Base-by-base conservation (phyloP, 192 early-diverging fungal species). In the Umbelopsis sp. region DNA sequence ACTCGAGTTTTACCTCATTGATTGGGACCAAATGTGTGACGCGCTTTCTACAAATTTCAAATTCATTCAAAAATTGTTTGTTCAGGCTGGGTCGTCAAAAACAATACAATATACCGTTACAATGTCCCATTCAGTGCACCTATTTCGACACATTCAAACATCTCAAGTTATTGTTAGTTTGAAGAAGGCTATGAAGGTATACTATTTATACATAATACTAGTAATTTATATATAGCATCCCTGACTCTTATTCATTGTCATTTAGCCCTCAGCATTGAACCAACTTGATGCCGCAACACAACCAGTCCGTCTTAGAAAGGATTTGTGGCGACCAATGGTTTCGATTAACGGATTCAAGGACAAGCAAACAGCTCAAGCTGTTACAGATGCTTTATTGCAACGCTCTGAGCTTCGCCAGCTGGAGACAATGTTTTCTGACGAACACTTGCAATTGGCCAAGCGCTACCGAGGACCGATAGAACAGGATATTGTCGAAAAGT, bases 101-200 rank as follows among this genome's bases (percentile, higher is more conserved):
- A 41, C 38, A 41, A 41, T 41, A 41, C 38, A 70, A 25, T 26
- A 70, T 54, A 54, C 25, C 32, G 45, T 47, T 53, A 31, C 71
- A 32, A 72, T 82, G 71, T 25, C 45, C 9, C 25, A 17, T 43
- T 36, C 45, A n/a, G 75, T 86, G 20, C 82, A 86, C 50, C 77
- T 86, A 70, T 86, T 80, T 69, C 80, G 85, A 45, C 82, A 86
- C 50, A 77, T 86, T 59, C 85, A 86, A 52, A 83, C 85, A 29
- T 74, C 81, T 1, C 85, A 86, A 68, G 81, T 86, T 26, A 75
- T 86, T 24, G 81, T 86, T 4, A 84, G 82, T 21, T 36, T 80
- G 21, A 77, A 80, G 69, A 75, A 71, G 54, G 74, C 72, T 20
- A 78, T 86, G 66, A 83, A 86, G 82, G 82, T 82, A 74, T 45